phyloP scores from a whole-genome alignment of 2,329 filamentous ascomycete species.

The Podosphaera leucotricha region DNA sequence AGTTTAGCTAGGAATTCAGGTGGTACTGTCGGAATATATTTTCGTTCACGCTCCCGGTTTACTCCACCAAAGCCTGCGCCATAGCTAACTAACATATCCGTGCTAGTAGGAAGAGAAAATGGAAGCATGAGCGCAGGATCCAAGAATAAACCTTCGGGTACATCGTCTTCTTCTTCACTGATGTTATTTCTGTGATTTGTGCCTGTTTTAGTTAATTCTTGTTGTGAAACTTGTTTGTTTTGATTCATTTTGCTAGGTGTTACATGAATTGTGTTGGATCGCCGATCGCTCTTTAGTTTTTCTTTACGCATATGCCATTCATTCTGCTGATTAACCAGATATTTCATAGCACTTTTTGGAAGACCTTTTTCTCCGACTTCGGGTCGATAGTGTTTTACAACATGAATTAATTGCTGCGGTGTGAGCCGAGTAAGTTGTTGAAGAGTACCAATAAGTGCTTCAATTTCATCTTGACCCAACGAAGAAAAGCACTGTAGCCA shows the following conservation, averaged over 20 bases:
- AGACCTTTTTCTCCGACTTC: constrained; percentile 90
- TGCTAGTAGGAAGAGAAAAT: constrained; percentile 84
- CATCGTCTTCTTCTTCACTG: constrained; percentile 35
- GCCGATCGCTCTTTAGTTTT: constrained; percentile 24
- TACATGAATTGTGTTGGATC: constrained; percentile 16
- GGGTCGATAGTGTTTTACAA: constrained; percentile 76
- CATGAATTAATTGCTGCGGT: constrained; percentile 73
- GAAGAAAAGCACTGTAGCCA: constrained; percentile 98
- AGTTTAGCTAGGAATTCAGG: constrained; percentile 81
- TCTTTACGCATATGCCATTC: constrained; percentile 40
- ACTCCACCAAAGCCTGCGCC: constrained; percentile 84
- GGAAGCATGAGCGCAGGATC: constrained; percentile 84
- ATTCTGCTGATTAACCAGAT: constrained; percentile 57
- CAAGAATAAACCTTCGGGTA: constrained; percentile 53
- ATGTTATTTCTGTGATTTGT: not conserved
- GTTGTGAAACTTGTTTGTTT: constrained; percentile 22
- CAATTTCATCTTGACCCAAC: constrained; percentile 60
- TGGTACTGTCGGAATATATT: constrained; percentile 89
- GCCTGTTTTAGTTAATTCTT: constrained; percentile 19
- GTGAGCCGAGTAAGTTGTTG: constrained; percentile 70
- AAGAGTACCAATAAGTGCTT: constrained; percentile 68
- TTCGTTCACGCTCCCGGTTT: constrained; percentile 74
- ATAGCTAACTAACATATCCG: constrained; percentile 90
- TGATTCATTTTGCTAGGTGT: constrained; percentile 18
- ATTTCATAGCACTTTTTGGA: constrained; percentile 70